A percentile compares a stretch with the other conserved stretches of the same genome.
Evolutionary conservation across 192 early-diverging fungal genomes (phyloP).

Genomic region (Coemansia biformis): DNA sequence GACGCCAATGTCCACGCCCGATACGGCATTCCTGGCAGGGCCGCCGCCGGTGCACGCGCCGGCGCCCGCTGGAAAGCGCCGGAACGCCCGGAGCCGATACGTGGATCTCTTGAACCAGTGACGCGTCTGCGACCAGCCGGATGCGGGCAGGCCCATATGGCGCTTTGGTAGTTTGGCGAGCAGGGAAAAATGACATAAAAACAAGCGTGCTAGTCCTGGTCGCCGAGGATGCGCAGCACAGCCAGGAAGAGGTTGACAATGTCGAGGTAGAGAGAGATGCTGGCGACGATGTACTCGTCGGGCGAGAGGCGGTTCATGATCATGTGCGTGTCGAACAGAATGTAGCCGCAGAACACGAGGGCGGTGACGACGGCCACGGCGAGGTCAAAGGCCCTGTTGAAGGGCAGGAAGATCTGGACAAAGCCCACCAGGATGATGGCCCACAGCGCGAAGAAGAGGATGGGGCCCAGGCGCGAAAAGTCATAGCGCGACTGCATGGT

Average conservation of each 20-base stretch:
- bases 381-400: slow-evolving; percentile 54
- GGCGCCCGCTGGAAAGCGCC: slow-evolving; percentile 15
- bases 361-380: slow-evolving; percentile 56
- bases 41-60: slow-evolving; percentile 12
- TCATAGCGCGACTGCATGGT: slow-evolving; percentile 71
- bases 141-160: too few relatives aligned
- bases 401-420: slow-evolving; percentile 68
- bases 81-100: slow-evolving; percentile 48
- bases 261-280: slow-evolving; percentile 67
- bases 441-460: slow-evolving; percentile 59
- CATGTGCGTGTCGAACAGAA: slow-evolving; percentile 68
- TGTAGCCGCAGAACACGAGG: slow-evolving; percentile 72
- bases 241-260: slow-evolving; percentile 71
- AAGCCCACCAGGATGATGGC: slow-evolving; percentile 58
- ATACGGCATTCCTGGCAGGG: slow-evolving; percentile 1
- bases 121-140: too few relatives aligned
- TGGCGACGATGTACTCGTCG: slow-evolving; percentile 69
- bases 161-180: too few relatives aligned
- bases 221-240: slow-evolving; percentile 58
- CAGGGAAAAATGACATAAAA: too few relatives aligned
- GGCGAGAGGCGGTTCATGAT: slow-evolving; percentile 64
- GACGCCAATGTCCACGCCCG: slow-evolving; percentile 20
- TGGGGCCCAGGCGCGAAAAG: slow-evolving; percentile 59
- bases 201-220: slow-evolving; percentile 27
- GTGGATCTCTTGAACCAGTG: slow-evolving; percentile 50